phyloP scores from a whole-genome alignment of 768 basidiomycete species.

The Leccinum imitatum region DNA sequence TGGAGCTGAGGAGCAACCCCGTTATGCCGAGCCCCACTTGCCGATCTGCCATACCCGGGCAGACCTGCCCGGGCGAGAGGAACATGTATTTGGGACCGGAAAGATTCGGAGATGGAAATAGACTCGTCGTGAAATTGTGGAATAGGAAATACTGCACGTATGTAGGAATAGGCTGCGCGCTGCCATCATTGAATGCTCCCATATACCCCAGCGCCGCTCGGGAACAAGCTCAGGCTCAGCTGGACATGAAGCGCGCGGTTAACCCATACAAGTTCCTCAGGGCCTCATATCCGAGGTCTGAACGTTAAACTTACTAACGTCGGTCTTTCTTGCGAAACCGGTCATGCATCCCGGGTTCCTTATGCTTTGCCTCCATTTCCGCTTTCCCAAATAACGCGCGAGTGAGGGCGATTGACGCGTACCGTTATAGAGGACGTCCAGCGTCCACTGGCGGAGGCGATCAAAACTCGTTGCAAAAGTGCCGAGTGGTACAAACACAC shows the following conservation, averaged over 20 bases:
- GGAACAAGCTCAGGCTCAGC: background rate
- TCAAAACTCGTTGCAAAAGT: background rate
- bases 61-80: background rate
- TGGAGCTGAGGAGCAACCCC: background rate
- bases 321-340: background rate
- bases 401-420: slow-evolving; percentile 3
- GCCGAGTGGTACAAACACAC: background rate
- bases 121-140: background rate
- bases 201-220: background rate
- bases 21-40: slow-evolving; percentile 10
- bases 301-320: slow-evolving; percentile 10
- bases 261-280: background rate
- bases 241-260: background rate
- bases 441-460: background rate
- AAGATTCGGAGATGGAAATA: slow-evolving; percentile 10
- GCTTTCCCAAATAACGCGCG: background rate
- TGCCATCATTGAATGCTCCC: background rate
- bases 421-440: slow-evolving; percentile 3
- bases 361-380: background rate
- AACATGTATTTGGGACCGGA: slow-evolving; percentile 8
- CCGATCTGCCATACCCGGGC: slow-evolving; percentile 12
- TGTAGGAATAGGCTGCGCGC: background rate
- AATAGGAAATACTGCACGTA: background rate
- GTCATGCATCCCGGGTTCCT: slow-evolving; percentile 16
- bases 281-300: background rate